Evolutionary conservation across 148 eudicot genomes (phyloP), one percentile per base, ranked within the genome.

Genomic region (Vaccinium darrowii): DNA sequence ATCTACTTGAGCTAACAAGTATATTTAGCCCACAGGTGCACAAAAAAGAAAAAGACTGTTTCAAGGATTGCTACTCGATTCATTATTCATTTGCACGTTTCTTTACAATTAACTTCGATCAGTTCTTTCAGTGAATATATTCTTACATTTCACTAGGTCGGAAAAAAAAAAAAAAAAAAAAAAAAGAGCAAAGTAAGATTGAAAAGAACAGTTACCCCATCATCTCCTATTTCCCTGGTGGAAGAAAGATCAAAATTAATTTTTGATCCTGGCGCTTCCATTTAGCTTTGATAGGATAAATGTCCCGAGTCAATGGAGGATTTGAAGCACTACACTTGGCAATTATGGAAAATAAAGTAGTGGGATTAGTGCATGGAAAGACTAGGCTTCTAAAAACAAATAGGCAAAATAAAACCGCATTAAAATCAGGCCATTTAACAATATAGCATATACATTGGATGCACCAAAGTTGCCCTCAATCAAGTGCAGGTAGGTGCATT

Each of bases 161-260:
- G 33, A 16, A 43, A 47, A 56, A 74, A 60, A 76, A 43, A 5
- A 74, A 60, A 76, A 43, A 5, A n/a, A 16, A 43, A 47, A 56
- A 74, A 60, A 76, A 43, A 5, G 14, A 5, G 14, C 27, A 49
- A 80, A 65, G 62, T 25, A 73, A 82, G 75, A 13, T 78, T 43
- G 69, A 21, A 73, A 77, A n/a, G 58, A 86, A 33, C 43, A 75
- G 85, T 89, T 85, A 94, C 98, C 90, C 97, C 99, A 75, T 94
- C 98, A 89, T 93, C 83, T 88, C 97, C 94, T 88, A 90, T 94
- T 88, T 57, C 91, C 86, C 93, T 93, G 56, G 88, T 89, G 62
- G 89, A 82, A 80, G 76, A 88, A 36, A 76, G 86, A 43, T 85
- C 88, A 77, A 84, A 85, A 71, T 85, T 87, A 21, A 96, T 94